phyloP scores from a whole-genome alignment of 2,329 filamentous ascomycete species.

The Dactylonectria estremocensis region DNA sequence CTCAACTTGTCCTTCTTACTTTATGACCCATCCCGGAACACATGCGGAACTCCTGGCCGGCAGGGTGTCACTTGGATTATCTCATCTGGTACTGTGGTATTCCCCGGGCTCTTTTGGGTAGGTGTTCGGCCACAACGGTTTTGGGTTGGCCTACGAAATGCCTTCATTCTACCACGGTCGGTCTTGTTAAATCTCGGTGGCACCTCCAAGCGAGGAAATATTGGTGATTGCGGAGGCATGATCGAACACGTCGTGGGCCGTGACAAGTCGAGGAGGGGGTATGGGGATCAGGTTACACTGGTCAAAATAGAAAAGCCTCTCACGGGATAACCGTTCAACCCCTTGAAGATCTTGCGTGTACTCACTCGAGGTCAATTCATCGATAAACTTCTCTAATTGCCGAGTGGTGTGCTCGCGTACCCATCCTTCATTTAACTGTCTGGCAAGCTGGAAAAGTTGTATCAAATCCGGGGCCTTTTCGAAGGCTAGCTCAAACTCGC shows the following conservation, averaged over 20 bases:
- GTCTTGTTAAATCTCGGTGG: conserved; percentile 9
- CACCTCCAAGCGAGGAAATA: conserved; percentile 1
- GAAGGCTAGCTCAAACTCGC: too few relatives aligned
- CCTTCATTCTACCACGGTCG: conserved; percentile 6
- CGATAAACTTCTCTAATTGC: too few relatives aligned
- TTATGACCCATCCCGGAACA: background rate
- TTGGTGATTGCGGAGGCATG: conserved; percentile 2
- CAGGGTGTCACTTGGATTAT: conserved; percentile 9
- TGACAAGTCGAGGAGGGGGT: conserved; percentile 13
- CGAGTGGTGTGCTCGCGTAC: too few relatives aligned
- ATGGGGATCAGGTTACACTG: conserved; percentile 20
- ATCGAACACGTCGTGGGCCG: conserved; percentile 9
- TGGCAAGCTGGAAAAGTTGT: too few relatives aligned
- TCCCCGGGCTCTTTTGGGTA: conserved; percentile 1
- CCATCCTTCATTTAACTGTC: too few relatives aligned
- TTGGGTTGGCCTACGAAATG: conserved; percentile 7
- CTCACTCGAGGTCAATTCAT: too few relatives aligned
- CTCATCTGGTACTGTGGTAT: conserved; percentile 5
- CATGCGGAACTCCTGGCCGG: conserved; percentile 4
- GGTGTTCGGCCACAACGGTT: conserved; percentile 9
- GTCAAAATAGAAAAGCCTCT: background rate
- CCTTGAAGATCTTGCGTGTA: too few relatives aligned
- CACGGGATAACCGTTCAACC: too few relatives aligned
- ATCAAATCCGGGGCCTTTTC: too few relatives aligned
- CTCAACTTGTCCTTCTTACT: background rate